phyloP scores from a whole-genome alignment of 78 protist genomes.

The Cavenderia fasciculata region DNA sequence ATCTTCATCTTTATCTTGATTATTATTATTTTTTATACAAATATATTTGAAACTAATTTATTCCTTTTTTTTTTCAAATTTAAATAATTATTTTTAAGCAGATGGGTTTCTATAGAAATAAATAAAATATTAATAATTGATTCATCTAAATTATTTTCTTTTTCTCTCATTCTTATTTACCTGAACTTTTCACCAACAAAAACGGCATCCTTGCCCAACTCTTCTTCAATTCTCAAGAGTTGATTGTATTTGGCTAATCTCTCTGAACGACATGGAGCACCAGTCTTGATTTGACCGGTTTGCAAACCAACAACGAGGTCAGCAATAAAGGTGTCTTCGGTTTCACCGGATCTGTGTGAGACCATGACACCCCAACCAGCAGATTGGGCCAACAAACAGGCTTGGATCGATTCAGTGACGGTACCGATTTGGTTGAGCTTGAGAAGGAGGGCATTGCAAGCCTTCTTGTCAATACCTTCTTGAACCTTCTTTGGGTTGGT shows the following conservation, averaged over 20 bases:
- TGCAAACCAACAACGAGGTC: conserved; percentile 99
- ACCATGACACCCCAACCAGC: conserved; percentile 99
- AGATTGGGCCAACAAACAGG: conserved; percentile 73
- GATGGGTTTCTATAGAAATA: neutral
- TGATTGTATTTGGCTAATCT: conserved; percentile 99
- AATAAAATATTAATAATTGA: too few relatives aligned
- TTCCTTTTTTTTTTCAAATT: neutral
- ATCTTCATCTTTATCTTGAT: too few relatives aligned
- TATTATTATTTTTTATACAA: too few relatives aligned
- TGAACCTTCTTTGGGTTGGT: conserved; percentile 98
- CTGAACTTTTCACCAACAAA: conserved; percentile 79
- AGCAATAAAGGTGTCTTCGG: conserved; percentile 98
- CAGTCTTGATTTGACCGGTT: conserved; percentile 99
- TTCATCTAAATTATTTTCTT: neutral
- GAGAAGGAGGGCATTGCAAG: conserved; percentile 98
- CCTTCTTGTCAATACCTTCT: conserved; percentile 93
- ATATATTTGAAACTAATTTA: too few relatives aligned
- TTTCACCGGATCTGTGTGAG: conserved; percentile 98
- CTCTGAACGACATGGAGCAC: conserved; percentile 99
- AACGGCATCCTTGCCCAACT: conserved; percentile 26
- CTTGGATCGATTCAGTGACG: conserved; percentile 94
- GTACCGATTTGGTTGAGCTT: conserved; percentile 98
- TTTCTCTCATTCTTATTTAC: conserved; percentile 6
- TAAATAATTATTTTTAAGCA: neutral
- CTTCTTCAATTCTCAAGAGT: conserved; percentile 95